Conservation (phyloP, 345 rosid genomes). For the Eucalyptus cloeziana region DNA sequence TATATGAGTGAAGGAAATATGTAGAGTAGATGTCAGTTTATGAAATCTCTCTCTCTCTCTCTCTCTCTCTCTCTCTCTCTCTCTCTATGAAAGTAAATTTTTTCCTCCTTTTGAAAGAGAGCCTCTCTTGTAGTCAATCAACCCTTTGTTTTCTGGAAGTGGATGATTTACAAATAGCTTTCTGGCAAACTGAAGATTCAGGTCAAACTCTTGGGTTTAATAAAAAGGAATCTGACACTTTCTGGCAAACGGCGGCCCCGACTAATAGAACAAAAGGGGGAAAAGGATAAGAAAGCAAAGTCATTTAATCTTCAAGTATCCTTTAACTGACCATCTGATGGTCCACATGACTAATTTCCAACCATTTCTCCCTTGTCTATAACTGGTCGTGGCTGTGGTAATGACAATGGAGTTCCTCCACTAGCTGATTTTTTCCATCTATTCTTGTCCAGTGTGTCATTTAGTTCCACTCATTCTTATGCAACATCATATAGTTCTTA, state of each 20-base stretch:
- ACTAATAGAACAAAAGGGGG: not conserved
- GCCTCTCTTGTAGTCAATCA: not conserved
- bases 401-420: not conserved
- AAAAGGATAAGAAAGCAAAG: not conserved
- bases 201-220: not conserved
- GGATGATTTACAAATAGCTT: not conserved
- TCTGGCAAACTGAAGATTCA: not conserved
- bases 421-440: not conserved
- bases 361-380: not conserved
- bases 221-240: not conserved
- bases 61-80: not conserved
- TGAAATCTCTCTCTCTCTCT: not conserved
- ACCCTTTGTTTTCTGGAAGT: not conserved
- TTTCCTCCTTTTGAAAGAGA: not conserved
- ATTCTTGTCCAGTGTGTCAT: not conserved
- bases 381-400: not conserved
- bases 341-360: not conserved
- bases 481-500: not conserved
- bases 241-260: not conserved
- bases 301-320: not conserved
- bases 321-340: not conserved
- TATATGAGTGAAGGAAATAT: not conserved
- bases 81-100: not conserved
- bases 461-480: not conserved
- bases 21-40: not conserved